A percentile compares a stretch with the other conserved stretches of the same genome.
phyloP scores from a whole-genome alignment of 495 filamentous ascomycete genomes.

The Friedmanniomyces simplex region DNA sequence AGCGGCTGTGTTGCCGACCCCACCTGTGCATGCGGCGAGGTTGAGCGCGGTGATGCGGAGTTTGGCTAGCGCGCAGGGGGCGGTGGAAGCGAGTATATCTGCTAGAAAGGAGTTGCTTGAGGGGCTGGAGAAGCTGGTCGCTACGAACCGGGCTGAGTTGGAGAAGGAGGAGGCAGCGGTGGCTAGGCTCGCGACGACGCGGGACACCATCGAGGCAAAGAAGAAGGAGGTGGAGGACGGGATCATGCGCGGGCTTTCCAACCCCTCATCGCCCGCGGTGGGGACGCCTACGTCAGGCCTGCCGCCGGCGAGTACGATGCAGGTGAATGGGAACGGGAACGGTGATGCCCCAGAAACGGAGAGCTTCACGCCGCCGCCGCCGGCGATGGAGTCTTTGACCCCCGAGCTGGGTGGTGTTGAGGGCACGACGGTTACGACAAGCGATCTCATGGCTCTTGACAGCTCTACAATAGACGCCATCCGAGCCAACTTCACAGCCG shows the following conservation, averaged over 20 bases:
- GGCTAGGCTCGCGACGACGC: slow-evolving; percentile 48
- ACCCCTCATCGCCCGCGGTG: slow-evolving; percentile 19
- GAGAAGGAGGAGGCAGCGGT: slow-evolving; percentile 54
- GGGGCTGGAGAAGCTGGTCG: slow-evolving; percentile 72
- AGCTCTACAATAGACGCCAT: not conserved
- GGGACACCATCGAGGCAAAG: slow-evolving; percentile 56
- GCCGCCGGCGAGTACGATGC: not conserved
- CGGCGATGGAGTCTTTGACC: slow-evolving; percentile 25
- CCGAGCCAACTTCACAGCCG: not conserved
- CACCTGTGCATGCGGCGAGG: slow-evolving; percentile 84
- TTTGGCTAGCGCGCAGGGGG: slow-evolving; percentile 81
- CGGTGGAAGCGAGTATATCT: slow-evolving; percentile 82
- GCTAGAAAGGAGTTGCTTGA: slow-evolving; percentile 66
- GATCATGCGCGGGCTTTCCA: slow-evolving; percentile 69
- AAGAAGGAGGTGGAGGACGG: slow-evolving; percentile 80
- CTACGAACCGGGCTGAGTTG: slow-evolving; percentile 59
- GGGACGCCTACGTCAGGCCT: slow-evolving; percentile 19
- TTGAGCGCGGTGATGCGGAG: slow-evolving; percentile 77
- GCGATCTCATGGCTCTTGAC: not conserved
- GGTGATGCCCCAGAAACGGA: slow-evolving; percentile 66
- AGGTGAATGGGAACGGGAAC: slow-evolving; percentile 27
- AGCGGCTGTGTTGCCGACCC: slow-evolving; percentile 50
- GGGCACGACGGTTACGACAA: not conserved
- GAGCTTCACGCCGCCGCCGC: slow-evolving; percentile 36
- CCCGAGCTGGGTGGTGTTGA: slow-evolving; percentile 7